Evolutionary conservation across 2,329 filamentous ascomycete species (phyloP).

Genomic region (Nigrospora sphaerica): DNA sequence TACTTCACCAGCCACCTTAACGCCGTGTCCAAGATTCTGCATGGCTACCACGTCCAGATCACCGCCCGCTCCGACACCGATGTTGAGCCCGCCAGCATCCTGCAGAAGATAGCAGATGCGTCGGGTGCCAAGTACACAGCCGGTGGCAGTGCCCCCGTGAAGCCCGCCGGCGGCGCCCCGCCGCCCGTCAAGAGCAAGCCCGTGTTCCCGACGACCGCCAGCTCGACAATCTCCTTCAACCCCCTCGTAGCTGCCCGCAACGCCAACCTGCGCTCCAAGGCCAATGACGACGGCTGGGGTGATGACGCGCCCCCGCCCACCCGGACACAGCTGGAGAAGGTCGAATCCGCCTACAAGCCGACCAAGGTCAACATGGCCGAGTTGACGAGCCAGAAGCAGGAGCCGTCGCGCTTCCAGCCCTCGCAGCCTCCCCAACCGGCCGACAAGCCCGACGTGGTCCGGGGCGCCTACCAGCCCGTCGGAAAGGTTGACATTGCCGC

Average conservation of each 20-base stretch:
- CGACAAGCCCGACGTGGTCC: constrained; percentile 61
- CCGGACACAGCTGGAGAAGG: constrained; percentile 82
- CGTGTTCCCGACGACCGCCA: constrained; percentile 80
- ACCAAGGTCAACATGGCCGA: constrained; percentile 92
- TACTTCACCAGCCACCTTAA: constrained; percentile 95
- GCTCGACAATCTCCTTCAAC: constrained; percentile 50
- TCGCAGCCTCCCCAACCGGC: constrained; percentile 29
- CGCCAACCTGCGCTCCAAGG: constrained; percentile 43
- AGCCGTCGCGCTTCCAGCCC: constrained; percentile 54
- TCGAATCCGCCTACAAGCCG: constrained; percentile 85
- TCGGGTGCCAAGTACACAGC: constrained; percentile 91
- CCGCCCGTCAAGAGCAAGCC: constrained; percentile 82
- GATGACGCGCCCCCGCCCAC: constrained; percentile 87
- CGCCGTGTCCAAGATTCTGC: constrained; percentile 83
- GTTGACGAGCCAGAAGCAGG: constrained; percentile 65
- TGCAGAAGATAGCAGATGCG: constrained; percentile 90
- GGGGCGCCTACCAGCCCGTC: constrained; percentile 83
- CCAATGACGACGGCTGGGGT: constrained; percentile 87
- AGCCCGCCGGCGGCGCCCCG: constrained; percentile 44
- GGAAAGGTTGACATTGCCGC: constrained; percentile 97
- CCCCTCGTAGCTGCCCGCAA: constrained; percentile 61
- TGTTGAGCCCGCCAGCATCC: constrained; percentile 77
- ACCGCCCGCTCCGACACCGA: constrained; percentile 89
- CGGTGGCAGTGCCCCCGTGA: constrained; percentile 48
- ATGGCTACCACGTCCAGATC: constrained; percentile 96